Evolutionary conservation across 306 rosid species (phyloP).

Genomic region (Mimosa pudica): DNA sequence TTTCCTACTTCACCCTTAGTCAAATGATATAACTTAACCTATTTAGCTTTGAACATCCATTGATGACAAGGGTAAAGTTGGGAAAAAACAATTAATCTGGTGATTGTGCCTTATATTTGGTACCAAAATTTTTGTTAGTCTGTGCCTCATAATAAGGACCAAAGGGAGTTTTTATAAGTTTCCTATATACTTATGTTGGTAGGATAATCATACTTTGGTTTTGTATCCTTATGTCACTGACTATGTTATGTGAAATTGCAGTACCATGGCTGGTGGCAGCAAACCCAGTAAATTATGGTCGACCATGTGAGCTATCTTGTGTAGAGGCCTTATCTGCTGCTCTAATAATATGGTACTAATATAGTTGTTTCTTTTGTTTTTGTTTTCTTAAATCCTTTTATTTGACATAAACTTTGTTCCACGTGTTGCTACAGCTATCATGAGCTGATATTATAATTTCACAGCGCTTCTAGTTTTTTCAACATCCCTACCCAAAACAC

Average conservation of each 20-base stretch:
- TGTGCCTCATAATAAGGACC: too few species aligned
- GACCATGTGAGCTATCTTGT: conserved; percentile 93
- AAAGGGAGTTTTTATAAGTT: not conserved
- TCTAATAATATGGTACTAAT: conserved; percentile 74
- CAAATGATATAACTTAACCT: too few species aligned
- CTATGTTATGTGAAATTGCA: conserved; percentile 41
- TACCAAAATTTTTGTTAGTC: too few species aligned
- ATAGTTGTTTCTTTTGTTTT: not conserved
- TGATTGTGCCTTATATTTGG: too few species aligned
- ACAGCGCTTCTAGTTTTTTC: not conserved
- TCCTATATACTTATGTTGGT: not conserved
- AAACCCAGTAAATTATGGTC: conserved; percentile 93
- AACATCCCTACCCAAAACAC: not conserved
- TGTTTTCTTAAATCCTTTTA: not conserved
- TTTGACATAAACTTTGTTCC: not conserved
- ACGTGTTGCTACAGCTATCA: not conserved
- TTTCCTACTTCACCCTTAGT: too few species aligned
- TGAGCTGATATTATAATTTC: conserved; percentile 14
- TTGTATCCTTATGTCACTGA: conserved; percentile 26
- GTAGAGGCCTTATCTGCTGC: conserved; percentile 99
- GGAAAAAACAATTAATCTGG: too few species aligned
- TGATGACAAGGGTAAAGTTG: too few species aligned
- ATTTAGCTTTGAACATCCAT: too few species aligned
- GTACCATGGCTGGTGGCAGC: conserved; percentile 99
- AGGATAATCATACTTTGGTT: conserved; percentile 17